Conservation (phyloP, 164 flowering plant species). For the Santalum album region DNA sequence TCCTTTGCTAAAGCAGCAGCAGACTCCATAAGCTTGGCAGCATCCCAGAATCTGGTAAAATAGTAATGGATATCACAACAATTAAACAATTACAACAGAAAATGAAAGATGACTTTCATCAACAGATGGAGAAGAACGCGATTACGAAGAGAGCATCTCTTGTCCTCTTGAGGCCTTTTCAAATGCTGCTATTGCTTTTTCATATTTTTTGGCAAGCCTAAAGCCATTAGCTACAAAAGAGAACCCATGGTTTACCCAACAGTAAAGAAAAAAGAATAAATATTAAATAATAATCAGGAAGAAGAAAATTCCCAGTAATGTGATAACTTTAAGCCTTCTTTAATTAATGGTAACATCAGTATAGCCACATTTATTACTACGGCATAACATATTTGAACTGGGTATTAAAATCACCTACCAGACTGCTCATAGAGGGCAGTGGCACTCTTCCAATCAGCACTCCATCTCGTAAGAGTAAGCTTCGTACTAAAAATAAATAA, state of each 20-base stretch:
- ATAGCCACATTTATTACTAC: background rate
- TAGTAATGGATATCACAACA: constrained; percentile 34
- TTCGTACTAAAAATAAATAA: constrained; percentile 43
- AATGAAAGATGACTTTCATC: background rate
- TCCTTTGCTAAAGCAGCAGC: constrained; percentile 83
- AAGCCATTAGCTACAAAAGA: constrained; percentile 49
- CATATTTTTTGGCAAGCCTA: constrained; percentile 54
- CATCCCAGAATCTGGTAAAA: constrained; percentile 86
- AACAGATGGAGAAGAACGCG: too few relatives aligned
- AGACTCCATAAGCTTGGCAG: constrained; percentile 97
- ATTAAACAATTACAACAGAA: constrained; percentile 2
- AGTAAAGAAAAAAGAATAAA: too few relatives aligned
- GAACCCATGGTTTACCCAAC: background rate
- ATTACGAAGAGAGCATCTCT: constrained; percentile 95
- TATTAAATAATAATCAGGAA: constrained; percentile 1
- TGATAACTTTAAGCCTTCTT: background rate
- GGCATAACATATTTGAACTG: background rate
- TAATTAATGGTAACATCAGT: background rate
- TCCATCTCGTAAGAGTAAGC: constrained; percentile 89
- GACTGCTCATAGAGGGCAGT: constrained; percentile 80
- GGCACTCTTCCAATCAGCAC: constrained; percentile 89
- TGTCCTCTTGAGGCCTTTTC: constrained; percentile 96
- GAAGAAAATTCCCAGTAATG: background rate
- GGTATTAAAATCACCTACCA: constrained; percentile 32
- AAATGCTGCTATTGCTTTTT: constrained; percentile 72